Evolutionary conservation across 23 red algal species (phyloP), one percentile per base, ranked within the genome.

Genomic region (Gracilaria vermiculophylla): DNA sequence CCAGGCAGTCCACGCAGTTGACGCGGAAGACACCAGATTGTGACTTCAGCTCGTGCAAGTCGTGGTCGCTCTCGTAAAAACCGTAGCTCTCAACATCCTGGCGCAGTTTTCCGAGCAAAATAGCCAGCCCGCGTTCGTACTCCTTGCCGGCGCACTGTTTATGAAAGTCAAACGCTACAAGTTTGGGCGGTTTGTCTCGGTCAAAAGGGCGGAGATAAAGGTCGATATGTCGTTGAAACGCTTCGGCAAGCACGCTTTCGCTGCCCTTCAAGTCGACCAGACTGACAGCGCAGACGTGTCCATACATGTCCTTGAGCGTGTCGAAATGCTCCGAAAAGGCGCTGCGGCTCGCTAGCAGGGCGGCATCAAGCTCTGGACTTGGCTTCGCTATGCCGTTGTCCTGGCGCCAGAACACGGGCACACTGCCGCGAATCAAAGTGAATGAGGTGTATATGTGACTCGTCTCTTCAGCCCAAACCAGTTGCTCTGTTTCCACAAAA

Each of bases 1-100:
- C 97, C 65, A 99, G 53, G 67, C 97, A 99, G 64, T 99, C 97
- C 11, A 99, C 92, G 54, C 97, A 99, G 49, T 99, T 99, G 47
- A 99, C 97, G 23, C 97, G 92, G 52, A 99, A 99, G 0, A 95
- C 92, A 43, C 97, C 97, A 24, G 50, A 31, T 73, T 99, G 97
- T 24, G 57, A 61, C 53, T 42, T 20, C 27, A 70, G 24, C 36
- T 53, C 62, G 20, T 41, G 41, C 3, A 39, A 39, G 19, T 64
- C 62, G 20, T 70, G 62, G 19, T 51, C 85, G 11, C 52, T 73
- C 27, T 58, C 57, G 25, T 87, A 72, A 33, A 97, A 50, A 14
- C 77, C 83, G 53, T 74, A 94, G 47, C 49, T 72, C 24, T 82
- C 76, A 11, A 94, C 34, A 57, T 97, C 90, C 29, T 61, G 2